Evolutionary conservation across 345 rosid species (phyloP).

Genomic region (Ceriops zippeliana): DNA sequence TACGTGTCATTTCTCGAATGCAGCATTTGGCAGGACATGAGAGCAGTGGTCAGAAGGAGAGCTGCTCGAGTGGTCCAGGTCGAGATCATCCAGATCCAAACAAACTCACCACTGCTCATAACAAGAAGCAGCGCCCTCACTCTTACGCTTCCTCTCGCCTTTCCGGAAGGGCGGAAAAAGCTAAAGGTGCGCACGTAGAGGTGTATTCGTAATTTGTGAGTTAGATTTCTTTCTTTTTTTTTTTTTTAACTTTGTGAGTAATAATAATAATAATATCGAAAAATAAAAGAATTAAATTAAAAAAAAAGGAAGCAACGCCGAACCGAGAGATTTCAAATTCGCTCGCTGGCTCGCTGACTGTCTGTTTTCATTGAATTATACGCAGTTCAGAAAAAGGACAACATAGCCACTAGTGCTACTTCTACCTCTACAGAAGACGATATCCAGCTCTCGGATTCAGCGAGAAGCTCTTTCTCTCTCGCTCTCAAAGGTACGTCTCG

Average conservation of each 20-base stretch:
- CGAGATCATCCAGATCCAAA: constrained; percentile 53
- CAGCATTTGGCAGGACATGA: constrained; percentile 65
- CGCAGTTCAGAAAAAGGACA: constrained; percentile 55
- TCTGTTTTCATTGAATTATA: constrained; percentile 23
- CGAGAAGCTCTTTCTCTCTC: constrained; percentile 80
- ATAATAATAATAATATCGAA: too few species aligned
- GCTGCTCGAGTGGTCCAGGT: constrained; percentile 58
- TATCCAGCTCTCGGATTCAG: constrained; percentile 52
- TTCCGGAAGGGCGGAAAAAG: constrained; percentile 51
- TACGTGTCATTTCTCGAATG: constrained; percentile 3
- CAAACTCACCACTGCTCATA: constrained; percentile 39
- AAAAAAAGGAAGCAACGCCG: background rate
- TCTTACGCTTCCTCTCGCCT: constrained; percentile 25
- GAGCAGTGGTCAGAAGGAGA: constrained; percentile 43
- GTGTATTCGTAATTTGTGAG: background rate
- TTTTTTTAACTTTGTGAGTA: background rate
- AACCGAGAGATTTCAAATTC: constrained; percentile 23
- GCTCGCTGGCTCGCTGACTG: constrained; percentile 12
- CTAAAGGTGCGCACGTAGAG: constrained; percentile 43
- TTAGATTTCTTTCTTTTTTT: too few species aligned
- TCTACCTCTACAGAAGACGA: constrained; percentile 37
- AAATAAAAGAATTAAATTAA: too few species aligned
- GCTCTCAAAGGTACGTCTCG: constrained; percentile 64
- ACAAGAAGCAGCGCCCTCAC: constrained; percentile 5
- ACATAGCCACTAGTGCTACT: constrained; percentile 15